Evolutionary conservation across 768 basidiomycete genomes (phyloP), one percentile per base, ranked within the genome.

Genomic region (Lepiota brunneoincarnata): DNA sequence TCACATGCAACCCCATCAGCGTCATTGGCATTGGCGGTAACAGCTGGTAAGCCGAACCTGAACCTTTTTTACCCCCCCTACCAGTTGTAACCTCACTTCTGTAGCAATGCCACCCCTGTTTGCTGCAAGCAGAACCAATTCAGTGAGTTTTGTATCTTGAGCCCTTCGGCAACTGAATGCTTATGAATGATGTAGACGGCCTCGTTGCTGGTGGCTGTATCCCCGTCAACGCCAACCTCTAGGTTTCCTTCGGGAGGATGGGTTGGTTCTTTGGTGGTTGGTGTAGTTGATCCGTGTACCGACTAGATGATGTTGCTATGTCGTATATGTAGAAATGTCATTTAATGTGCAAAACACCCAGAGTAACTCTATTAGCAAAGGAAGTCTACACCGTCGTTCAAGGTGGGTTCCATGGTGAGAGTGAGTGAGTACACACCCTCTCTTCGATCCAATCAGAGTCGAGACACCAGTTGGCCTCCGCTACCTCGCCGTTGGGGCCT

Each of bases 91-190:
- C 15, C 34, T 10, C 15, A 3, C 36, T 23, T 38, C 11, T 21
- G 6, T 2, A 50, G 49, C 36, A 21, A n/a, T 24, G 10, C 15
- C n/a, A 35, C 37, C 21, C 34, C 18, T 14, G 49, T 50, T 24
- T 50, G 49, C 49, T 50, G 49, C 49, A 50, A 23, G n/a, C 36
- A 31, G 15, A 50, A 50, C 36, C 37, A 50, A 35, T 50, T 50
- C 36, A 36, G 49, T 49, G 36, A 36, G 48, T 28, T 4, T 28
- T 4, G 39, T 23, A 3, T 24, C n/a, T 7, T 36, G 17, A 21
- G 17, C 21, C n/a, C 31, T 36, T 4, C 2, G 31, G 21, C 31
- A 14, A 3, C 12, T 20, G 14, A 24, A 24, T 38, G 4, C 48
- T n/a, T 6, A 49, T 37, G 10, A 2, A 21, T 21, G 18, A 37